Base-by-base conservation (phyloP, 2,329 filamentous ascomycete genomes). In the Fusarium pseudoanthophilum region DNA sequence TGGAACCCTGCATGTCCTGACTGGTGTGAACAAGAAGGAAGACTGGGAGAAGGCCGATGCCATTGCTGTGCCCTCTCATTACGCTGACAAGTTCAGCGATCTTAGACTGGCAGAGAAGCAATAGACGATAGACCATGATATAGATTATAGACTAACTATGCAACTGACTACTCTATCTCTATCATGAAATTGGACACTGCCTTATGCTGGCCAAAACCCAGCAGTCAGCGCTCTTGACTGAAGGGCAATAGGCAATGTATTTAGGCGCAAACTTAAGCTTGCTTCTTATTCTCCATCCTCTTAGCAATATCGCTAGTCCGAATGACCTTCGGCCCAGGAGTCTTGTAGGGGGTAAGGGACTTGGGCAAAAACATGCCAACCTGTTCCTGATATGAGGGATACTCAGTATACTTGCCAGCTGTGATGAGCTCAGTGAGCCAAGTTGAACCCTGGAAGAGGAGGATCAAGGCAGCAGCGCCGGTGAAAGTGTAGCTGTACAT, bases 401-500 rank as follows among this genome's bases (percentile, higher is more conserved):
- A 99, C 77, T 97, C 94, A 1, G 93, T 87, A 80, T 99, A 99
- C 82, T 98, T 99, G 60, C 87, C 85, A 7, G 90, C 84, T 4
- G 92, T 95, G 75, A 98, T 92, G 48, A 86, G 79, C 84, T 99
- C 96, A 0, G 96, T 98, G 45, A 99, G 87, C 85, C 89, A 92
- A 1, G 95, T 97, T 72, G 95, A 98, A 32, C 89, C 92, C 81
- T 97, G 95, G 84, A 99, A 99, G 14, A 99, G 87, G 53, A 93
- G 80, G 28, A 98, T 82, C 76, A 97, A 92, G 52, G 86, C 85
- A 9, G 92, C 78, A 0, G 92, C 87, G 14, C 95, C 96, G 15
- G 89, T 80, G 56, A 89, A 90, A 3, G 93, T 91, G 94, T 95
- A 99, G 82, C 92, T 95, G 80, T 92, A 91, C 46, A 92, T 85